Evolutionary conservation across 495 filamentous ascomycete genomes (phyloP), one percentile per base, ranked within the genome.

Genomic region (Annulohypoxylon maeteangense): DNA sequence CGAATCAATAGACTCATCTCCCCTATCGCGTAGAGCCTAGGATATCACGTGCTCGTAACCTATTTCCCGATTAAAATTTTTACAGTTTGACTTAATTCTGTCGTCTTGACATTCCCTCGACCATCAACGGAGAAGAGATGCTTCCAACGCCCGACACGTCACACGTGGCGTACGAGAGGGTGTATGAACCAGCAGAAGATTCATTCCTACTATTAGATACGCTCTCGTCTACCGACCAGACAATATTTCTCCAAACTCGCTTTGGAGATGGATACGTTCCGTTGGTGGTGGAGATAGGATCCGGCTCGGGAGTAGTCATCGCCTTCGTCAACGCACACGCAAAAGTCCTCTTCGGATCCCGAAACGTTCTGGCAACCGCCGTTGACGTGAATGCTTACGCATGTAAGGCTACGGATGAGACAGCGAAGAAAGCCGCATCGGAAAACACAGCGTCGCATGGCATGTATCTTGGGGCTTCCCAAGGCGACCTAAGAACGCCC

Each of bases 101-200:
- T 36, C 53, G 4, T 22, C 7, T 55, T 34, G 23, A 56, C n/a
- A 61, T 40, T 34, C n/a, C n/a, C 32, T 16, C 47, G 55, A 4
- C 48, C 40, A 45, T 50, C 50, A 20, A 57, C 53, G 58, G 14
- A 45, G 14, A 31, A 69, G 64, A 62, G 7, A 96, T 97, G 93
- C 89, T 98, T 14, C 94, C 94, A 7, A 99, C 95, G 10, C 95
- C 95, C 1, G 91, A 91, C 56, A 99, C 95, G 16, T 89, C 90
- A 20, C 95, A 99, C 81, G 91, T 98, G 62, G 87, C 91, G 62
- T 93, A 93, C 79, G 84, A 91, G 76, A 88, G 88, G 27, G 88
- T 98, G 72, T 99, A 99, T 81, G 92, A 97, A 76, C 95, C 95
- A 44, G 90, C 94, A 10, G 95, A 98, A 80, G 95, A 99, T 80